These are phyloP conservation scores for Endoconidiophora laricicola DNA, from an alignment of 2,329 filamentous ascomycete species.

Conservation along the genomic window DNA sequence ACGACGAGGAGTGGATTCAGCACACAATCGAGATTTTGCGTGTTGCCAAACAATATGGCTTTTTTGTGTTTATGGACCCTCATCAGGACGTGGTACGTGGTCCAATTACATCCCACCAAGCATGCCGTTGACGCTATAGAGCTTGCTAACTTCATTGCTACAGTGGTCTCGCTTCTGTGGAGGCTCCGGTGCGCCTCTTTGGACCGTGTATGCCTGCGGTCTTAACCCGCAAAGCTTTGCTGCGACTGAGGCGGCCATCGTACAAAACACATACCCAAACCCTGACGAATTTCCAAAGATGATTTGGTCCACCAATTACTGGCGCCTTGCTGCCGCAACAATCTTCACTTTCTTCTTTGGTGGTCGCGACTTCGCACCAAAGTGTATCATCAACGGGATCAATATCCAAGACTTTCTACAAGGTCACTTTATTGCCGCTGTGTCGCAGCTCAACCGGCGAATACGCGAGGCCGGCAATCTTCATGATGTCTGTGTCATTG, in stretches of 20 bases:
- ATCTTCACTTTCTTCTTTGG: constrained; percentile 93
- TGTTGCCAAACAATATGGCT: constrained; percentile 74
- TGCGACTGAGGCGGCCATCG: constrained; percentile 76
- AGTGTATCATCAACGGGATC: constrained; percentile 81
- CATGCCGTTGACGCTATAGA: constrained; percentile 5
- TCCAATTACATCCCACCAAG: background rate
- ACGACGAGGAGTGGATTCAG: constrained; percentile 85
- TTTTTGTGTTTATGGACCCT: constrained; percentile 96
- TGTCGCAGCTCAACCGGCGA: constrained; percentile 61
- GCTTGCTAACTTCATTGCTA: constrained; percentile 16
- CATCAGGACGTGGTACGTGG: constrained; percentile 81
- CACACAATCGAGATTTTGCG: constrained; percentile 77
- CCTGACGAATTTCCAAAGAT: constrained; percentile 86
- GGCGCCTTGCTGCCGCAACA: constrained; percentile 66
- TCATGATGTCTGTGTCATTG: constrained; percentile 72
- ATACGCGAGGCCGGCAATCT: constrained; percentile 85
- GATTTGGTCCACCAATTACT: constrained; percentile 99
- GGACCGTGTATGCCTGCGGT: constrained; percentile 90
- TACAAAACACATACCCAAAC: constrained; percentile 84
- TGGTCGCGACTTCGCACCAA: constrained; percentile 81
- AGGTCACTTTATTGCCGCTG: constrained; percentile 66
- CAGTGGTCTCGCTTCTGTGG: constrained; percentile 90
- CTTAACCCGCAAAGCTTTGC: constrained; percentile 75
- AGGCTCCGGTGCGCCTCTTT: constrained; percentile 90
- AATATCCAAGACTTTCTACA: constrained; percentile 97